Conservation (phyloP, 768 basidiomycete species). For the Macrolepiota fuliginosa region DNA sequence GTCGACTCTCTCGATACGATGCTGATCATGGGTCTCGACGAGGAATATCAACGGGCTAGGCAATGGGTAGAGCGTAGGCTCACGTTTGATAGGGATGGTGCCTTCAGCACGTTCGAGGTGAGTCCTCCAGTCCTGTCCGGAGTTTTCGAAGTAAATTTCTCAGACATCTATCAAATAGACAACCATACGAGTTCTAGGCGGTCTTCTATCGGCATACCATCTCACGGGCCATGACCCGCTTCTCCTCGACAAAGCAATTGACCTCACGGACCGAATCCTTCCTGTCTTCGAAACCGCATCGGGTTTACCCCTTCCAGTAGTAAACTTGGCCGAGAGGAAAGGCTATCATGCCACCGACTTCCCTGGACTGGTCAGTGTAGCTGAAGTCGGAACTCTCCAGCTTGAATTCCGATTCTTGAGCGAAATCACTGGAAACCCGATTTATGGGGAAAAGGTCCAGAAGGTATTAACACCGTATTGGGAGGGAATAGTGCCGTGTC, state of each 20-base stretch:
- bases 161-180: constrained; percentile 46
- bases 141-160: neutral
- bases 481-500: neutral
- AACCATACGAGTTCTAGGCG: constrained; percentile 90
- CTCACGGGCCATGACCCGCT: constrained; percentile 66
- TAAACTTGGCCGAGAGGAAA: constrained; percentile 65
- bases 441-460: constrained; percentile 82
- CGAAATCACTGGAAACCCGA: constrained; percentile 68
- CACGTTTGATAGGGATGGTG: constrained; percentile 72
- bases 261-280: constrained; percentile 84
- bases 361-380: constrained; percentile 66
- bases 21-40: constrained; percentile 77
- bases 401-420: constrained; percentile 91
- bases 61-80: constrained; percentile 73
- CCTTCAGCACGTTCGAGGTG: constrained; percentile 91
- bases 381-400: constrained; percentile 87
- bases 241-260: constrained; percentile 73
- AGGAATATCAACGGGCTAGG: constrained; percentile 76
- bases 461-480: constrained; percentile 39
- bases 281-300: constrained; percentile 79
- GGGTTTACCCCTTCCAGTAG: constrained; percentile 75
- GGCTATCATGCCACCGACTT: constrained; percentile 64
- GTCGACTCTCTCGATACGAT: constrained; percentile 87
- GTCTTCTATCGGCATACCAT: constrained; percentile 83
- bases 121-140: constrained; percentile 16